Evolutionary conservation across 202 grass and related monocot species (phyloP), one percentile per base, ranked within the genome.

Genomic region (Tripidium arundinaceum): DNA sequence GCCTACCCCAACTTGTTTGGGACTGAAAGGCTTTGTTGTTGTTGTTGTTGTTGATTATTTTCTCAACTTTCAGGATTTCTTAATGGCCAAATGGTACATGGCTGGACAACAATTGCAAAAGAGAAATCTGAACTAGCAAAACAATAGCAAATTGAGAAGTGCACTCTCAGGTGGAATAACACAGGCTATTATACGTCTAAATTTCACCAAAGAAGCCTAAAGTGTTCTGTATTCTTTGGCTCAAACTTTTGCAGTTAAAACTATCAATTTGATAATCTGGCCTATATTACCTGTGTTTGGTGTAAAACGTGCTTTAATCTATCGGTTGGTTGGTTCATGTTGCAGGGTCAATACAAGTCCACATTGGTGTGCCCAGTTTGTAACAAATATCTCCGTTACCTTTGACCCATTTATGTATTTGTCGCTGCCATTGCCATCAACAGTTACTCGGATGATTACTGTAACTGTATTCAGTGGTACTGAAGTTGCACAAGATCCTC

Each of bases 391-490:
- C 31, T 99, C 96, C 27, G 92, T 99, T 73, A 96, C 92, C 60
- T 99, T 96, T 83, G 96, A 99, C 25, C 96, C 96, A 25, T 99
- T 99, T 86, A 96, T 99, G 92, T 91, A 99, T 80, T 91, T 99
- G 68, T 96, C 96, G 19, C 79, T 99, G 50, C 96, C 96, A 75
- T 79, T 99, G 22, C 92, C 96, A 39, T 96, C 96, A 84, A 93
- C 88, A 45, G 75, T 62, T 85, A 95, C 88, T 64, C 68, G 96
- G 71, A 89, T 90, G 73, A 99, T 99, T 63, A 99, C 85, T 42
- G 84, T 99, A 46, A 96, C 96, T 46, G 61, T 99, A 81, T 93
- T 99, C 61, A 96, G 88, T 88, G 88, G 92, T 75, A 87, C 64
- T n/a, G n/a, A n/a, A n/a, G n/a, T n/a, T n/a, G n/a, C n/a, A n/a